Evolutionary conservation across 805 yeast species (phyloP).

Genomic region (Kodamaea fukazawae): DNA sequence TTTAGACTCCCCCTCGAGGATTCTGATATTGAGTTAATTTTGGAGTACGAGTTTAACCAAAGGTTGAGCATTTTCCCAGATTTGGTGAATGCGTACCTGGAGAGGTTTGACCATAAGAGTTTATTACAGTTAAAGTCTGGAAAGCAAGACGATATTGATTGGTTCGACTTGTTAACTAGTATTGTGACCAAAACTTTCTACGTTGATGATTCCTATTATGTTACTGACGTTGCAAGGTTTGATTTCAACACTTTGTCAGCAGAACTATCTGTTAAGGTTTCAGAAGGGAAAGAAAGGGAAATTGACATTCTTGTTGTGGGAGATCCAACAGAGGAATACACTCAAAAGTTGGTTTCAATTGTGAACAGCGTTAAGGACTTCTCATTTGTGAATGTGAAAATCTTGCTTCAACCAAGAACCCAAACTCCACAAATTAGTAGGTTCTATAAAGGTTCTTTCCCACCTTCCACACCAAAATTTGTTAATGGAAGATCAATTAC

Average conservation of each 20-base stretch:
- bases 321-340: slow-evolving; percentile 69
- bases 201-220: slow-evolving; percentile 38
- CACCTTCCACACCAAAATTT: slow-evolving; percentile 31
- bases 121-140: slow-evolving; percentile 18
- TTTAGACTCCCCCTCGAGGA: slow-evolving; percentile 25
- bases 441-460: slow-evolving; percentile 51
- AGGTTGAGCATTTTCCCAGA: slow-evolving; percentile 37
- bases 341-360: slow-evolving; percentile 61
- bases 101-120: slow-evolving; percentile 17
- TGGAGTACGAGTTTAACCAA: slow-evolving; percentile 46
- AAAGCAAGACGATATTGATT: slow-evolving; percentile 31
- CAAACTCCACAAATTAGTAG: slow-evolving; percentile 51
- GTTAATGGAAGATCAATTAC: slow-evolving; percentile 18
- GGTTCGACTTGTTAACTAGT: slow-evolving; percentile 48
- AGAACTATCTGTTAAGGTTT: slow-evolving; percentile 26
- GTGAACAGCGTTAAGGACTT: slow-evolving; percentile 38
- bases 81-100: slow-evolving; percentile 27
- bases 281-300: slow-evolving; percentile 22
- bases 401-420: slow-evolving; percentile 58
- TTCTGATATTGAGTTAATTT: slow-evolving; percentile 34
- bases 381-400: slow-evolving; percentile 49
- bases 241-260: slow-evolving; percentile 38
- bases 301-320: slow-evolving; percentile 59
- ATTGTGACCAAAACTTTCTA: slow-evolving; percentile 44
- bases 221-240: slow-evolving; percentile 45